Percentiles rank a stretch among this genome's conserved stretches.
Evolutionary conservation across 1,284 basidiomycete genomes (phyloP).

Genomic region (Trametes polyzona): DNA sequence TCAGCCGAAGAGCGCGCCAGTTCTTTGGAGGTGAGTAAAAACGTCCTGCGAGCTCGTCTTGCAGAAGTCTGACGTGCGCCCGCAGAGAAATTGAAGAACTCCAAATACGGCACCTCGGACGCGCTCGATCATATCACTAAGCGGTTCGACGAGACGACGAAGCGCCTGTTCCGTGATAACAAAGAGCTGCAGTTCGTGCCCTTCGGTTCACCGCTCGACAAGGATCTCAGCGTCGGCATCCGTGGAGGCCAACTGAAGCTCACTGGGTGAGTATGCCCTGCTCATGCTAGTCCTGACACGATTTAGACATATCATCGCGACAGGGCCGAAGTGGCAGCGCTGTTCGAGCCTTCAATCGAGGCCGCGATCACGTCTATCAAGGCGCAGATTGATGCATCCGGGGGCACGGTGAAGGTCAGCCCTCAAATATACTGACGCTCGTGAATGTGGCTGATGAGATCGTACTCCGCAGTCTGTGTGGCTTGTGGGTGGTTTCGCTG

Average conservation of each 20-base stretch:
- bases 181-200: constrained; percentile 69
- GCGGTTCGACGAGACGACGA: constrained; percentile 80
- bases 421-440: not conserved
- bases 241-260: constrained; percentile 71
- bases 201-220: constrained; percentile 79
- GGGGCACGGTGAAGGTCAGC: constrained; percentile 64
- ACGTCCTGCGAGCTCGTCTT: not conserved
- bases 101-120: constrained; percentile 70
- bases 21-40: constrained; percentile 62
- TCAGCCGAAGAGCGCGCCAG: constrained; percentile 67
- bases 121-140: constrained; percentile 73
- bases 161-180: constrained; percentile 71
- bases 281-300: not conserved
- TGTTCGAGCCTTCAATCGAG: constrained; percentile 78
- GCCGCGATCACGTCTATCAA: constrained; percentile 72
- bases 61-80: not conserved
- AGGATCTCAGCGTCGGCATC: constrained; percentile 69
- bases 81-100: constrained; percentile 68
- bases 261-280: constrained; percentile 52
- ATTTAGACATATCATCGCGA: not conserved
- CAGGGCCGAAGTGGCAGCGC: constrained; percentile 64
- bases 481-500: constrained; percentile 80
- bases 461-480: constrained; percentile 59
- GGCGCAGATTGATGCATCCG: constrained; percentile 66
- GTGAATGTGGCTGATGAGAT: not conserved